Percentiles rank a stretch among this genome's conserved stretches.
These are phyloP conservation scores for Biscogniauxia sp. DNA, from an alignment of 2,329 filamentous ascomycete species.

Conservation along the genomic window DNA sequence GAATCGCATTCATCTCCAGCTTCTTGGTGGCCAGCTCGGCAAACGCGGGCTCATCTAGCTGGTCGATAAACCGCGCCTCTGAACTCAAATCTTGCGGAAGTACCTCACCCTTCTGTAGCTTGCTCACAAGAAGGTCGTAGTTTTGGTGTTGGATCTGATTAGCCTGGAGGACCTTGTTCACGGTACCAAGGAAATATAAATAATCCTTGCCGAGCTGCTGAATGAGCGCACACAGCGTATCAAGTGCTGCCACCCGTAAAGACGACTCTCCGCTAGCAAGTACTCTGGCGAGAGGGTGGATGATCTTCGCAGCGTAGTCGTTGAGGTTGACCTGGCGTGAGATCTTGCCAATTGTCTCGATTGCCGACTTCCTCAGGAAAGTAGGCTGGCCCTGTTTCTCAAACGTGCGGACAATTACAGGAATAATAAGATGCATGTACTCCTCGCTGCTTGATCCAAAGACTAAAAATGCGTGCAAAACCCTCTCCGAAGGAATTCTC, in stretches of 20 bases:
- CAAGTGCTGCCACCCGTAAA: conserved; percentile 78
- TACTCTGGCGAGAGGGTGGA: conserved; percentile 86
- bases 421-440: conserved; percentile 98
- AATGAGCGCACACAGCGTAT: conserved; percentile 92
- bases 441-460: conserved; percentile 96
- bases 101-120: conserved; percentile 90
- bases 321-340: conserved; percentile 96
- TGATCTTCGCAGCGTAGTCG: conserved; percentile 93
- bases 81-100: conserved; percentile 93
- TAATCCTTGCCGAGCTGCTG: conserved; percentile 96
- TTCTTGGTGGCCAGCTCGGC: conserved; percentile 89
- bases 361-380: conserved; percentile 80
- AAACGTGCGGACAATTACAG: conserved; percentile 90
- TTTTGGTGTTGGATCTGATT: conserved; percentile 86
- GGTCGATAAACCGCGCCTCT: conserved; percentile 74
- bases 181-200: conserved; percentile 86
- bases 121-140: conserved; percentile 88
- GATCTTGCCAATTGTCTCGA: conserved; percentile 91
- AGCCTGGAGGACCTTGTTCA: conserved; percentile 79
- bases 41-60: conserved; percentile 75
- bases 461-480: conserved; percentile 91
- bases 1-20: conserved; percentile 94
- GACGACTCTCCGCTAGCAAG: conserved; percentile 69
- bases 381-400: conserved; percentile 81
- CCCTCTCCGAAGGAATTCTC: conserved; percentile 80